A percentile compares a stretch with the other conserved stretches of the same genome.
Conservation (phyloP, 2,329 filamentous ascomycete genomes). For the Hymenoscyphus repandus region DNA sequence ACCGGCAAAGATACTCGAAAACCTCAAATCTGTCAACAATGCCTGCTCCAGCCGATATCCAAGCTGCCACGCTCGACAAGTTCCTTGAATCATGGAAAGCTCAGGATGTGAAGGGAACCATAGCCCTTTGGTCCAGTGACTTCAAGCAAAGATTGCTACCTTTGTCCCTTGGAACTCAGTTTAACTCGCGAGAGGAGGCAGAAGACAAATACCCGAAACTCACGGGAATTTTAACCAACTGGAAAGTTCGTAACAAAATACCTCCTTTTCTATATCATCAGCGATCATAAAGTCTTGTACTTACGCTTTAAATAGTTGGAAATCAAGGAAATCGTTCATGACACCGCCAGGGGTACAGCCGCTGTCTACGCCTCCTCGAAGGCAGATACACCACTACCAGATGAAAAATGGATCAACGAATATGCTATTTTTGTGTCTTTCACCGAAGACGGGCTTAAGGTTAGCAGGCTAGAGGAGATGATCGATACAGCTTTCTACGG, state of each 20-base stretch:
- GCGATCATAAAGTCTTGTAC: no score
- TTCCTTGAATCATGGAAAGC: slow-evolving; percentile 9
- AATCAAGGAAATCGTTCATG: slow-evolving; percentile 5
- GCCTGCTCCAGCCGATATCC: not conserved
- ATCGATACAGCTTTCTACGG: slow-evolving; percentile 8
- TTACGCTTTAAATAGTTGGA: not conserved
- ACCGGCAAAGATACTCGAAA: no score
- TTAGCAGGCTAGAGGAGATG: slow-evolving; percentile 5
- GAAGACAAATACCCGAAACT: not conserved
- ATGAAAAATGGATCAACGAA: slow-evolving; percentile 3
- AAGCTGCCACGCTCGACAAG: not conserved
- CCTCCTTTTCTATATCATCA: no score
- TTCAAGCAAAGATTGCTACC: not conserved
- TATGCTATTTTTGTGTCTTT: slow-evolving; percentile 9
- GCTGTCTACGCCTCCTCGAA: slow-evolving; percentile 4
- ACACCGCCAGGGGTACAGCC: slow-evolving; percentile 2
- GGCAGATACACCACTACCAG: not conserved
- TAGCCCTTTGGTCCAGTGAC: not conserved
- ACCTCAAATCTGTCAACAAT: no score
- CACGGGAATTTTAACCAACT: not conserved
- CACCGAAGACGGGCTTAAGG: not conserved
- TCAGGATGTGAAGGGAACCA: not conserved
- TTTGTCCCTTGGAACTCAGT: not conserved
- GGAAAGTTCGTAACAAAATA: not conserved
- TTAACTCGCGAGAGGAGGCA: not conserved